Percentiles rank a stretch among this genome's conserved stretches.
These are phyloP conservation scores for Trametes villosa DNA, from an alignment of 768 basidiomycete species.

Conservation along the genomic window DNA sequence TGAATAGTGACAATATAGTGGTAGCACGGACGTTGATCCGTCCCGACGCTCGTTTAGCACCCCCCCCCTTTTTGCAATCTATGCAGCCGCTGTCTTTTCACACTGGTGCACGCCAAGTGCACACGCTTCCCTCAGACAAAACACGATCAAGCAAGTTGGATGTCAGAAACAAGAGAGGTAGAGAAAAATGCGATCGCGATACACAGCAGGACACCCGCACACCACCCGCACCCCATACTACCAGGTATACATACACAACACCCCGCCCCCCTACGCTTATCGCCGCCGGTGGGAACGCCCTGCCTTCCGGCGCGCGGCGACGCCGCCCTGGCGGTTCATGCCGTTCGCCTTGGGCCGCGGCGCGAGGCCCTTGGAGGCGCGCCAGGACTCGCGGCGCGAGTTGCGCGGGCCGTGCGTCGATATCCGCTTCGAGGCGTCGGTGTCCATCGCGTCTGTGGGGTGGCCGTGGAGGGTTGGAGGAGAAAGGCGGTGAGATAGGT, in stretches of 20 bases:
- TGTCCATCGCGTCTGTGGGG: conserved; percentile 53
- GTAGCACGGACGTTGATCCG: neutral
- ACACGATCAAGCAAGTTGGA: too few species aligned
- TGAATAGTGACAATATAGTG: neutral
- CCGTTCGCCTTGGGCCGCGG: conserved; percentile 53
- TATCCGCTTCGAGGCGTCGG: conserved; percentile 53
- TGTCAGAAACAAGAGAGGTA: neutral
- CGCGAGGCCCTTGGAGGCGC: conserved; percentile 74
- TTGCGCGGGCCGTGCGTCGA: conserved; percentile 84
- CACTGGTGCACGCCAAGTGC: neutral
- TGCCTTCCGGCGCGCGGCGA: conserved; percentile 65
- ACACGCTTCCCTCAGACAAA: too few species aligned
- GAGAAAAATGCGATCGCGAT: conserved; percentile 1
- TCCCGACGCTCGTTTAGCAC: neutral
- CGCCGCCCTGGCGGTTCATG: conserved; percentile 69
- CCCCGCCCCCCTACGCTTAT: conserved; percentile 37
- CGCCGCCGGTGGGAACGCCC: conserved; percentile 75
- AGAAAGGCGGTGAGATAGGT: neutral
- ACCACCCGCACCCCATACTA: neutral
- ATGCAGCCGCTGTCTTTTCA: conserved; percentile 8
- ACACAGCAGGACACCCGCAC: neutral
- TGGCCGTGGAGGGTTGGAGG: neutral
- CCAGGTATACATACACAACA: neutral
- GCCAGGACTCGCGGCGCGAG: conserved; percentile 82
- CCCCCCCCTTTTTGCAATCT: conserved; percentile 1